phyloP scores from a whole-genome alignment of 148 eudicot species.

The Dianthus caryophyllus region DNA sequence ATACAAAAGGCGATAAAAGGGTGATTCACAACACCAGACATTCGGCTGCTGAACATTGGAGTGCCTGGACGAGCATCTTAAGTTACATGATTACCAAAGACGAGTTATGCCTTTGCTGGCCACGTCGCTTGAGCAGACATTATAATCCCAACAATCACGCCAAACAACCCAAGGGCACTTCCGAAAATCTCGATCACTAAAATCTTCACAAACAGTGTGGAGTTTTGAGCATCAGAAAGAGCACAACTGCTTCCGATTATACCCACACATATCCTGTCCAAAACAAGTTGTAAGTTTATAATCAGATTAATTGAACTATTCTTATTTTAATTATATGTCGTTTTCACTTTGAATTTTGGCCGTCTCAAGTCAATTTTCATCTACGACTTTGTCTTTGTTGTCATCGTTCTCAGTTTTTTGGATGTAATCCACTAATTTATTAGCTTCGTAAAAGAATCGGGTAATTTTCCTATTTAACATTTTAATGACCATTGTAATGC shows the following conservation, averaged over 20 bases:
- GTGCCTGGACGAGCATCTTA: constrained; percentile 11
- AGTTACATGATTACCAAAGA: constrained; percentile 14
- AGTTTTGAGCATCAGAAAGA: constrained; percentile 97
- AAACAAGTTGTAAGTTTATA: background rate
- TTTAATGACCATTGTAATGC: too few species aligned
- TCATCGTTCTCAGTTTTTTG: too few species aligned
- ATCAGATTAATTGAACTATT: background rate
- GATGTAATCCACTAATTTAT: too few species aligned
- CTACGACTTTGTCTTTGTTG: too few species aligned
- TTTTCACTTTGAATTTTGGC: too few species aligned
- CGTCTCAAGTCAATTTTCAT: too few species aligned
- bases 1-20: constrained; percentile 23
- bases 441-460: too few species aligned
- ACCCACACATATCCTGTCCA: constrained; percentile 82
- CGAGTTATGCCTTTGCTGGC: constrained; percentile 47
- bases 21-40: constrained; percentile 21
- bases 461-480: too few species aligned
- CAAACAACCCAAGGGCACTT: constrained; percentile 95
- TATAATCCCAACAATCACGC: constrained; percentile 95
- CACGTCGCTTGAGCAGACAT: constrained; percentile 99
- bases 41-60: constrained; percentile 23
- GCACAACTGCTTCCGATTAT: constrained; percentile 99
- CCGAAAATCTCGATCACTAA: constrained; percentile 96
- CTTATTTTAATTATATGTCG: too few species aligned
- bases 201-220: constrained; percentile 89